phyloP scores from a whole-genome alignment of 192 early-diverging fungal genomes.

The Fimicolochytrium jonesii region DNA sequence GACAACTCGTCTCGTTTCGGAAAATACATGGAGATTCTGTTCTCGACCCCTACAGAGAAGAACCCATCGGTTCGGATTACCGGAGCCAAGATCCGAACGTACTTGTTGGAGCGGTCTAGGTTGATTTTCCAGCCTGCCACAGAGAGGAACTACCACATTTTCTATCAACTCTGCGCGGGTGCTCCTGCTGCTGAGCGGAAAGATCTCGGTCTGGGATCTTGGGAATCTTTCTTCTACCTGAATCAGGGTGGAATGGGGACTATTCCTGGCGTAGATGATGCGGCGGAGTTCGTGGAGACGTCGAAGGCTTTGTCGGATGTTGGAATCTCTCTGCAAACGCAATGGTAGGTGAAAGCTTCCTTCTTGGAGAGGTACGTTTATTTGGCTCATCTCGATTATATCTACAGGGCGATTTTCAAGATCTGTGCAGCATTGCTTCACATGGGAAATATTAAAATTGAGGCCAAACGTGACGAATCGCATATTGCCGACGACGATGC shows the following conservation, averaged over 20 bases:
- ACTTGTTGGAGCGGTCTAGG: constrained; percentile 92
- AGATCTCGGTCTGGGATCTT: constrained; percentile 74
- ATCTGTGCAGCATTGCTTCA: constrained; percentile 90
- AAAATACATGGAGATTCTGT: constrained; percentile 97
- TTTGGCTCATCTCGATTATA: background rate
- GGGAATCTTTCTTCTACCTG: constrained; percentile 78
- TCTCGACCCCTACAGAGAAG: constrained; percentile 58
- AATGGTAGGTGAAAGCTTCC: constrained; percentile 65
- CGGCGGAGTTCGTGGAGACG: constrained; percentile 84
- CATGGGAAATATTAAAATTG: constrained; percentile 91
- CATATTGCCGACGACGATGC: constrained; percentile 72
- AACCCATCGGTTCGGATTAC: constrained; percentile 66
- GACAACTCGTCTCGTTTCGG: constrained; percentile 98
- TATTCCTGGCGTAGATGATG: constrained; percentile 88
- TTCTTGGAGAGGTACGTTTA: no score
- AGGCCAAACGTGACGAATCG: constrained; percentile 62
- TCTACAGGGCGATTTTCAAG: constrained; percentile 67
- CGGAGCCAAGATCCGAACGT: constrained; percentile 92
- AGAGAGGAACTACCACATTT: constrained; percentile 99
- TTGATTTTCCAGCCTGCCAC: constrained; percentile 88
- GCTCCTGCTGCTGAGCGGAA: constrained; percentile 77
- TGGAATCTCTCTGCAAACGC: constrained; percentile 74
- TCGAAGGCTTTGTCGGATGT: constrained; percentile 79
- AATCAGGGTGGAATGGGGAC: constrained; percentile 75
- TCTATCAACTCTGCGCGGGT: constrained; percentile 96